These are phyloP conservation scores for Pulveroboletus ravenelii DNA, from an alignment of 768 basidiomycete genomes.

Conservation along the genomic window DNA sequence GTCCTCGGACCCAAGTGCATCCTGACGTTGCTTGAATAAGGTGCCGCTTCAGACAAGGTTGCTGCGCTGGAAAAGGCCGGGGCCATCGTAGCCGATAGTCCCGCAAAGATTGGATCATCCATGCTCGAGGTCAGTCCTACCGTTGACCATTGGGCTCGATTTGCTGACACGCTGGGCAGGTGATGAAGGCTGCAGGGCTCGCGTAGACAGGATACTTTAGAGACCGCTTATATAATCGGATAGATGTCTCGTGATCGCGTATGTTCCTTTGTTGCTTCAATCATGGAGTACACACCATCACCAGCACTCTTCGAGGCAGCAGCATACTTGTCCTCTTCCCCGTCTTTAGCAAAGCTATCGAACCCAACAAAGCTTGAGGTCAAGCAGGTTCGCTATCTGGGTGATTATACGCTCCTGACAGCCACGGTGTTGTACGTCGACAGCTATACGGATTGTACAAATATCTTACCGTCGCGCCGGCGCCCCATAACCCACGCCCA, in stretches of 20 bases:
- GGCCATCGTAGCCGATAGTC: conserved; percentile 89
- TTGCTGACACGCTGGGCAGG: conserved; percentile 37
- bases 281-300: conserved; percentile 33
- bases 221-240: conserved; percentile 36
- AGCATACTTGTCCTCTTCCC: conserved; percentile 53
- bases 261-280: not conserved
- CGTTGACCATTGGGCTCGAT: not conserved
- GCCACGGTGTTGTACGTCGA: conserved; percentile 23
- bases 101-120: conserved; percentile 86
- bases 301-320: conserved; percentile 55
- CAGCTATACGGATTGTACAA: conserved; percentile 89
- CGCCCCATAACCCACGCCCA: conserved; percentile 57
- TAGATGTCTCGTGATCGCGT: conserved; percentile 2
- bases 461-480: conserved; percentile 53
- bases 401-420: conserved; percentile 15
- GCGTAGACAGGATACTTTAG: conserved; percentile 37
- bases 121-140: conserved; percentile 74
- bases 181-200: conserved; percentile 74
- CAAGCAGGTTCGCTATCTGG: conserved; percentile 22
- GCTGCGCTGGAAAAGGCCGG: conserved; percentile 87
- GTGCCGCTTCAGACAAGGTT: conserved; percentile 92
- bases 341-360: conserved; percentile 52
- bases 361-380: conserved; percentile 74
- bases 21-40: conserved; percentile 31
- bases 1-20: not conserved